Base-by-base conservation (phyloP, 83 land plant genomes). In the Picea mariana region DNA sequence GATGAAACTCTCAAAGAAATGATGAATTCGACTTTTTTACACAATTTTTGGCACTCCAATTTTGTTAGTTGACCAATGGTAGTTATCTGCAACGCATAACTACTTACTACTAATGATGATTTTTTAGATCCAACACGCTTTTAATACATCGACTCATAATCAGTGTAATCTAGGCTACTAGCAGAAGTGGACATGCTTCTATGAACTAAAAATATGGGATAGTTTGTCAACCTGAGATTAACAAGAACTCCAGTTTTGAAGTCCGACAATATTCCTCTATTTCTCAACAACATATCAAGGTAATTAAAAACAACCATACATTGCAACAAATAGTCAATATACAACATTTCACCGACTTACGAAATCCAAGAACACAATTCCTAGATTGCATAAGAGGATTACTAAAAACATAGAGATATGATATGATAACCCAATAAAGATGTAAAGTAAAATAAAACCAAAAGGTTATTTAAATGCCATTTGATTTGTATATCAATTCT, bases 401-500 rank as follows among this genome's bases (percentile, higher is more conserved):
- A 42, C 47, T 73, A 9, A 9, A 73, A 47, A 47, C 58, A 73
- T 47, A 9, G 12, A 21, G 3, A 21, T 21, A 0, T 17, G 26
- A 55, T 24, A 0, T 9, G 42, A 18, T 47, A 44, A 2, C 6
- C 58, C 4, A 9, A 20, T 3, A 21, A 73, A 55, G 59, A 11
- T 55, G 12, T 11, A 55, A 12, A 55, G 15, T 55, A 12, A 55
- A 55, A 55, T 12, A 12, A 55, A 55, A 55, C 59, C 15, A 55
- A 12, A 55, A 55, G 0, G 15, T 12, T 52, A 7, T 12, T 0
- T n/a, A 2, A 73, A 47, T 16, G n/a, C 2, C 65, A 66, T 67
- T 79, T 16, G 67, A 82, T 66, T 2, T 69, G 20, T 80, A 82
- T 52, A 91, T 93, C 87, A 84, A 34, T 34, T 34, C 3, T 34